A percentile compares a stretch with the other conserved stretches of the same genome.
Evolutionary conservation across 768 basidiomycete genomes (phyloP).

Genomic region (Mycena capillaripes): DNA sequence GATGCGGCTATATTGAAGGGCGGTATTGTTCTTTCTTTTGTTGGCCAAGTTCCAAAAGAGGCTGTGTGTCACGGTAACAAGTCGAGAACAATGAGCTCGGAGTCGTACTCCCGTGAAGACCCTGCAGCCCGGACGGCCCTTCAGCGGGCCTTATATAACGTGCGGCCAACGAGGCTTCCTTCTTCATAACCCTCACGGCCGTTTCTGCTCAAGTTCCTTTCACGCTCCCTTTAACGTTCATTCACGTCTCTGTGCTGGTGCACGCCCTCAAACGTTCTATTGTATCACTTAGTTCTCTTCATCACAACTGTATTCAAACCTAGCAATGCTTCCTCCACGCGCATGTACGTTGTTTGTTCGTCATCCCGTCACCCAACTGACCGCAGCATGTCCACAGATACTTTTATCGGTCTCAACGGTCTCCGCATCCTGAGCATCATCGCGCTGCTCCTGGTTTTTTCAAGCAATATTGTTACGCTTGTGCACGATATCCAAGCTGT

Average conservation of each 20-base stretch:
- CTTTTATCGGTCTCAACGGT: constrained; percentile 85
- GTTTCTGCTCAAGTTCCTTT: neutral
- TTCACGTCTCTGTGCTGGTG: constrained; percentile 38
- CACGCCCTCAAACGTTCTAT: constrained; percentile 21
- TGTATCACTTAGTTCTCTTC: constrained; percentile 30
- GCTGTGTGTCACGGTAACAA: constrained; percentile 1
- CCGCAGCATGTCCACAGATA: constrained; percentile 47
- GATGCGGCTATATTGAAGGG: neutral
- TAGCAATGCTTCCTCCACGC: constrained; percentile 58
- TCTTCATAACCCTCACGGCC: too few species aligned
- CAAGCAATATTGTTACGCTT: constrained; percentile 82
- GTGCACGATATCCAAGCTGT: constrained; percentile 83
- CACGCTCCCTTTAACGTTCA: constrained; percentile 28
- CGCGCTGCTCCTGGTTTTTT: constrained; percentile 82
- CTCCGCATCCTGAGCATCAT: constrained; percentile 87
- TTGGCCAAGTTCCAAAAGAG: constrained; percentile 7
- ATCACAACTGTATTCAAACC: constrained; percentile 22
- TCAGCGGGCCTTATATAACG: constrained; percentile 1
- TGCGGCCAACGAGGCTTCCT: neutral
- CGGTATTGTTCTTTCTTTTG: constrained; percentile 15
- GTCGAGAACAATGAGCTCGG: constrained; percentile 10
- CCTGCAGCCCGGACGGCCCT: neutral
- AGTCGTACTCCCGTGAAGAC: neutral
- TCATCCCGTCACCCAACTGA: neutral
- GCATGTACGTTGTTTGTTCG: constrained; percentile 57